These are phyloP conservation scores for Thecaphora thlaspeos DNA, from an alignment of 1,284 basidiomycete genomes.

Conservation along the genomic window DNA sequence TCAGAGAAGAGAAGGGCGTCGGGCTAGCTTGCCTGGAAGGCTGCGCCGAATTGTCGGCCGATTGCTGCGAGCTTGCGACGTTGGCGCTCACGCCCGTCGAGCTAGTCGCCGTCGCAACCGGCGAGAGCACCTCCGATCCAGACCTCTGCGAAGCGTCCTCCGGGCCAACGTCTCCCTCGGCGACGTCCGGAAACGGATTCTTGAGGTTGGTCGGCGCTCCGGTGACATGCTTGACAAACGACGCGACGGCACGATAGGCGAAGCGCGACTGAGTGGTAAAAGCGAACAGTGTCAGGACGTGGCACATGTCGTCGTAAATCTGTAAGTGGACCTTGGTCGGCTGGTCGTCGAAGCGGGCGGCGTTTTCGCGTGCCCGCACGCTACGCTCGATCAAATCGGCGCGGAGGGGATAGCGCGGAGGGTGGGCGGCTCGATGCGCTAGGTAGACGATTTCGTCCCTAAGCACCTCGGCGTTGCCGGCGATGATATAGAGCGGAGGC, in stretches of 20 bases:
- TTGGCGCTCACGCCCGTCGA: no score
- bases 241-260: conserved; percentile 58
- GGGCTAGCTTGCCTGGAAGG: no score
- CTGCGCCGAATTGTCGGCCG: no score
- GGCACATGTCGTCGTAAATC: conserved; percentile 61
- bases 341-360: conserved; percentile 59
- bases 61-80: no score
- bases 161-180: conserved; percentile 8
- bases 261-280: conserved; percentile 59
- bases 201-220: conserved; percentile 43
- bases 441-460: conserved; percentile 78
- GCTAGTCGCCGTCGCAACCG: background rate
- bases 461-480: conserved; percentile 84
- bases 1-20: no score
- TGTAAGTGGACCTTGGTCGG: conserved; percentile 91
- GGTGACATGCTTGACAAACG: conserved; percentile 57
- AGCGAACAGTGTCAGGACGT: conserved; percentile 60
- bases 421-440: conserved; percentile 87
- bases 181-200: conserved; percentile 38
- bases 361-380: conserved; percentile 56
- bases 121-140: background rate
- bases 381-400: conserved; percentile 64
- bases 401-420: conserved; percentile 70
- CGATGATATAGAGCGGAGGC: conserved; percentile 79
- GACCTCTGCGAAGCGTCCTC: conserved; percentile 1